Base-by-base conservation (phyloP, 257 asterid genomes). In the Vinca minor region DNA sequence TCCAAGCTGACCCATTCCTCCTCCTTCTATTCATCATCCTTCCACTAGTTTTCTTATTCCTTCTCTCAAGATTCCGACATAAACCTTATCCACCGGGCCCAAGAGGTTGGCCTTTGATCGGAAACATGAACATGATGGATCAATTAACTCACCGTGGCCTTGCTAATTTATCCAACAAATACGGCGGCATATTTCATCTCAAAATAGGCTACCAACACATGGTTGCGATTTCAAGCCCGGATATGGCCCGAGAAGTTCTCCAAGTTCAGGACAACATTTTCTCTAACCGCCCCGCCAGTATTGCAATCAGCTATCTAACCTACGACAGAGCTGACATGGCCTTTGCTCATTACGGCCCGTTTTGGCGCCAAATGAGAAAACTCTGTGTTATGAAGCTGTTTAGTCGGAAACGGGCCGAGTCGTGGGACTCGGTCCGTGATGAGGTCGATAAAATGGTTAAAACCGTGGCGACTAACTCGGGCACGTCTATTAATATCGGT, bases 281-380 rank as follows among this genome's bases (percentile, higher is more conserved):
- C 78, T 88, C 98, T 26, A 91, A 91, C 78, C 86, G 96, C 34
- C 98, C 98, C 7, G 95, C 89, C 0, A 84, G 84, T 2, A 72
- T 82, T 10, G 96, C 95, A 13, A 86, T 88, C 26, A 73, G 82
- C 14, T 91, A 88, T 79, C 17, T 91, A 1, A 88, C 96, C 14
- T 91, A 91, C 38, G 88, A 88, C 7, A 48, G 91, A n/a, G 95
- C 96, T 4, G 98, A 91, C 78, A 88, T 91, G 98, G 98, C 96
- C 8, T 91, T 91, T 62, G 94, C 96, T 8, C 81, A 91, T 59
- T 91, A 91, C 76, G 98, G 98, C 18, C 96, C 96, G 0, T 91
- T 88, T 59, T 91, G 98, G 98, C 88, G 98, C 44, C 94, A 91
- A 66, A 88, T 91, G 98, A 77, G 98, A 7, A 91, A 91, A 68